Evolutionary conservation across 306 rosid species (phyloP).

Genomic region (Fragaria nilgerrensis): DNA sequence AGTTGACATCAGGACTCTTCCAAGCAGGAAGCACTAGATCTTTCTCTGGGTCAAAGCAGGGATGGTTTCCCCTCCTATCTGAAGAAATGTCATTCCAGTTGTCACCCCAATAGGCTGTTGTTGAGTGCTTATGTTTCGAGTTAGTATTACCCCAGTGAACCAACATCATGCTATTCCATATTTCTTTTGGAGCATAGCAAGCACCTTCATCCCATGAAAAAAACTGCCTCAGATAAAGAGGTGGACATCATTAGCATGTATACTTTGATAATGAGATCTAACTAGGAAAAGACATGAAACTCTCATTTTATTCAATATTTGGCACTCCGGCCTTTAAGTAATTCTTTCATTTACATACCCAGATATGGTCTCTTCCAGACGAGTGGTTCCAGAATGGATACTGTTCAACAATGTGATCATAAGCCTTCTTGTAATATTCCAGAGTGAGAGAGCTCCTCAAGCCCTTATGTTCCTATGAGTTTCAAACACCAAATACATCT

Average conservation of each 20-base stretch:
- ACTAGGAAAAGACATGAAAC: constrained; percentile 13
- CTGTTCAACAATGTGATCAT: constrained; percentile 67
- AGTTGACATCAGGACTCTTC: constrained; percentile 72
- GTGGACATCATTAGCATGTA: constrained; percentile 36
- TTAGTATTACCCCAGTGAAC: constrained; percentile 99
- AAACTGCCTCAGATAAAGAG: constrained; percentile 63
- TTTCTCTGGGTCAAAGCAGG: constrained; percentile 91
- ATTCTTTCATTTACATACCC: constrained; percentile 47
- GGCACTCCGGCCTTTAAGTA: constrained; percentile 16
- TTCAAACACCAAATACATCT: constrained; percentile 14
- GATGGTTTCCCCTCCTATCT: constrained; percentile 69
- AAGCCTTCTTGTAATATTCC: constrained; percentile 74
- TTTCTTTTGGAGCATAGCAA: constrained; percentile 99
- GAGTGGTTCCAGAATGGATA: constrained; percentile 85
- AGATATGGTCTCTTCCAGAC: constrained; percentile 91
- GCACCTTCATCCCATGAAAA: constrained; percentile 99
- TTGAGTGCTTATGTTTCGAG: constrained; percentile 81
- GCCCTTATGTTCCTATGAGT: constrained; percentile 67
- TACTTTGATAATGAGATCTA: neutral
- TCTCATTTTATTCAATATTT: constrained; percentile 18
- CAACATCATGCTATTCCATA: constrained; percentile 97
- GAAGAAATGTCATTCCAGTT: constrained; percentile 77
- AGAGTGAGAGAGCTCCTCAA: constrained; percentile 94
- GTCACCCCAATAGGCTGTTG: constrained; percentile 95
- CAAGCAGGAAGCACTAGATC: constrained; percentile 99